Evolutionary conservation across 1,284 basidiomycete genomes (phyloP).

Genomic region (Leccinum huronense): DNA sequence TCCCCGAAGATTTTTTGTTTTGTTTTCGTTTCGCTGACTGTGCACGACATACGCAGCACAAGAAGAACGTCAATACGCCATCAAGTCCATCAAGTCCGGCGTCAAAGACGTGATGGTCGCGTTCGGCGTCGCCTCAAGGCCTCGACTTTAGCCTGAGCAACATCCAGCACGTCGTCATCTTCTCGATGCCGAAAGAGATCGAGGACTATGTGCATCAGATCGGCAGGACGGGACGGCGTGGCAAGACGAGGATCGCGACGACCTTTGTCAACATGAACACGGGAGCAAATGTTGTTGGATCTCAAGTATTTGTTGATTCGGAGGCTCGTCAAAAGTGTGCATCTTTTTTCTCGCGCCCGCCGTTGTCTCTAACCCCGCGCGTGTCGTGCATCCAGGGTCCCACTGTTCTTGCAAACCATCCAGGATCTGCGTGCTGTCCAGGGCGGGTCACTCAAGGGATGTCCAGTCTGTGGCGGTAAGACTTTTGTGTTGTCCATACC

Average conservation of each 20-base stretch:
- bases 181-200: constrained; percentile 99
- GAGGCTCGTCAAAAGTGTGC: constrained; percentile 99
- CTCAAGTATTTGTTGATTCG: constrained; percentile 95
- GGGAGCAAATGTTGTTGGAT: constrained; percentile 92
- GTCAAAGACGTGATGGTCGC: constrained; percentile 99
- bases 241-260: constrained; percentile 99
- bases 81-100: constrained; percentile 94
- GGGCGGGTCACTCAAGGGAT: constrained; percentile 79
- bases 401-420: constrained; percentile 89
- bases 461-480: constrained; percentile 92
- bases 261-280: constrained; percentile 99
- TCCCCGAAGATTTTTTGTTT: too few species aligned
- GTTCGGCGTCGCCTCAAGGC: constrained; percentile 95
- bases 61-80: constrained; percentile 98
- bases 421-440: constrained; percentile 87
- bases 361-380: too few species aligned
- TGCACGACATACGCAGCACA: too few species aligned
- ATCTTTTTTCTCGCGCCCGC: neutral
- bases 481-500: neutral
- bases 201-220: constrained; percentile 99
- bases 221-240: constrained; percentile 94
- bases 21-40: too few species aligned
- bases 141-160: constrained; percentile 99
- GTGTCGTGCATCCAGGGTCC: constrained; percentile 70
- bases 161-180: constrained; percentile 97